A percentile compares a stretch with the other conserved stretches of the same genome.
Conservation (phyloP, 2,329 filamentous ascomycete species). For the Fusarium longipes region DNA sequence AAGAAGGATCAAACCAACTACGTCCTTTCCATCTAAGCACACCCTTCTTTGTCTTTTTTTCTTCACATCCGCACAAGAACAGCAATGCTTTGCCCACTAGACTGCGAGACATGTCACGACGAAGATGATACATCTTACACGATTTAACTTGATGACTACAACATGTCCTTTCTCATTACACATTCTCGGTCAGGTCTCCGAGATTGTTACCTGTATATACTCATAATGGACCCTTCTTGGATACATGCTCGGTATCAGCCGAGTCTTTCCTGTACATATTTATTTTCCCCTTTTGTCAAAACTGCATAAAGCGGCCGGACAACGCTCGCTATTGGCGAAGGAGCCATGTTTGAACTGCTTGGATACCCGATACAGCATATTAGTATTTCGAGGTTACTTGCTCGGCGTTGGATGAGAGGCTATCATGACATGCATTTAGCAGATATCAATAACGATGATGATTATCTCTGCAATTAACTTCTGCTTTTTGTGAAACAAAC, state of each 20-base stretch:
- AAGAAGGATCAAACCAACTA: conserved; percentile 80
- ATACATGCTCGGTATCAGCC: conserved; percentile 2
- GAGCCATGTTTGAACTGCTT: conserved; percentile 44
- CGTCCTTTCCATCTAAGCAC: conserved; percentile 75
- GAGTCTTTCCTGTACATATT: conserved; percentile 40
- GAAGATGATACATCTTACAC: conserved; percentile 35
- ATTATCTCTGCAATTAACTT: conserved; percentile 15
- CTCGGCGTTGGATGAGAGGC: conserved; percentile 46
- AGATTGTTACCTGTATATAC: conserved; percentile 39
- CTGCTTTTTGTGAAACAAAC: neutral
- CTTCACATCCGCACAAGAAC: conserved; percentile 10
- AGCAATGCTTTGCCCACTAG: conserved; percentile 9
- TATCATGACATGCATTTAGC: conserved; percentile 42
- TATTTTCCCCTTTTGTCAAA: conserved; percentile 28
- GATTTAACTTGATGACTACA: conserved; percentile 36
- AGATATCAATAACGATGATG: conserved; percentile 45
- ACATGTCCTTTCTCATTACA: conserved; percentile 22
- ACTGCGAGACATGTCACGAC: conserved; percentile 31
- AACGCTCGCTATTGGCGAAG: conserved; percentile 41
- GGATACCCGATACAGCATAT: conserved; percentile 51
- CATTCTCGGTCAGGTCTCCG: conserved; percentile 28
- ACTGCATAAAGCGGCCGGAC: conserved; percentile 44
- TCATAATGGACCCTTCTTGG: conserved; percentile 19
- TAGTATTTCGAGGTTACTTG: conserved; percentile 41
- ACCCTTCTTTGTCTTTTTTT: conserved; percentile 5